A percentile compares a stretch with the other conserved stretches of the same genome.
Conservation (phyloP, 2,329 filamentous ascomycete species). For the Botryotinia narcissicola region DNA sequence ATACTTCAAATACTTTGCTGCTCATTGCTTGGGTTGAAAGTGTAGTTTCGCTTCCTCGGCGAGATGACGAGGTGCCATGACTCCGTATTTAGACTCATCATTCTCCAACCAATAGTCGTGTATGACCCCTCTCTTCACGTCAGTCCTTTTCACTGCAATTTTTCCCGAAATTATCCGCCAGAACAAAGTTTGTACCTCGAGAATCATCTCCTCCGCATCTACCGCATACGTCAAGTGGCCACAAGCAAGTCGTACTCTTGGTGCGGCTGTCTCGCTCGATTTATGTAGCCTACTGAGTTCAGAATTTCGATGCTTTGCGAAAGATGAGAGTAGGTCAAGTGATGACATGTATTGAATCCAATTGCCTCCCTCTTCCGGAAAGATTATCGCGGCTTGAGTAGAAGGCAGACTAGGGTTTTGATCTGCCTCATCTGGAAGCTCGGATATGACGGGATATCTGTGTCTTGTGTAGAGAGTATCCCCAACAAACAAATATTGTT, state of each 20-base stretch:
- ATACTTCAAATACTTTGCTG: background rate
- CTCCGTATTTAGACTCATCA: slow-evolving; percentile 38
- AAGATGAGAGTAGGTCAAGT: slow-evolving; percentile 39
- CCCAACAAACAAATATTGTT: slow-evolving; percentile 46
- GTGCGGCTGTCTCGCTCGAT: slow-evolving; percentile 26
- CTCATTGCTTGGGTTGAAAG: slow-evolving; percentile 23
- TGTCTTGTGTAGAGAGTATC: slow-evolving; percentile 46
- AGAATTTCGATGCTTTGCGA: slow-evolving; percentile 39
- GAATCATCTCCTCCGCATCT: slow-evolving; percentile 41
- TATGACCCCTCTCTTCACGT: slow-evolving; percentile 37
- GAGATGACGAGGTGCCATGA: slow-evolving; percentile 40
- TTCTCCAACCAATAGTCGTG: slow-evolving; percentile 41
- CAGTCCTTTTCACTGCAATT: slow-evolving; percentile 38
- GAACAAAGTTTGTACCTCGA: slow-evolving; percentile 39
- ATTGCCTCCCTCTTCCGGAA: slow-evolving; percentile 42
- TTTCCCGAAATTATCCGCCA: slow-evolving; percentile 38
- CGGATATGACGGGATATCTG: slow-evolving; percentile 33
- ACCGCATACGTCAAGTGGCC: slow-evolving; percentile 41
- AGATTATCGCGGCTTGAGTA: slow-evolving; percentile 40
- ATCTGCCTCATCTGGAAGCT: slow-evolving; percentile 30
- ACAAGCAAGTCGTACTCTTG: slow-evolving; percentile 37
- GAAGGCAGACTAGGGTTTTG: slow-evolving; percentile 26
- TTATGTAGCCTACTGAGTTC: slow-evolving; percentile 28
- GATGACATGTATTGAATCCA: slow-evolving; percentile 42
- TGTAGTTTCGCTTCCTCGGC: slow-evolving; percentile 35